Conservation (phyloP, 352 stramenopile species). For the Aphanomyces cochlioides region DNA sequence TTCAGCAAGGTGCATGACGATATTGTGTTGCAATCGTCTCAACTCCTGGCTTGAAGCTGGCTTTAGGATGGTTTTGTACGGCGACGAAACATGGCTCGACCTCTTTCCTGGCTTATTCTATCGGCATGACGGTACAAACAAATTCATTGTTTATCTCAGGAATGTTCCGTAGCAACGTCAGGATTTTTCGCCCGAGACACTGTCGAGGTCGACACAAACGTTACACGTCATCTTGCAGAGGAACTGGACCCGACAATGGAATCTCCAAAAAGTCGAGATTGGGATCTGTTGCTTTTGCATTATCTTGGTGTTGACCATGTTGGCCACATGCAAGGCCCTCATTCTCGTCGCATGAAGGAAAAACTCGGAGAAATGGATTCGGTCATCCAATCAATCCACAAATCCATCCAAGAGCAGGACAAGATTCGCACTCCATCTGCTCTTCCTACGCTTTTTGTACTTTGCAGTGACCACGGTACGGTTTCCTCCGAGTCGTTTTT, state of each 20-base stretch:
- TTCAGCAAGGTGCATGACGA: slow-evolving; percentile 34
- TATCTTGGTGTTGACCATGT: slow-evolving; percentile 87
- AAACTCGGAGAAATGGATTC: slow-evolving; percentile 85
- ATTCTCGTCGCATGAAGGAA: slow-evolving; percentile 66
- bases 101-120: slow-evolving; percentile 71
- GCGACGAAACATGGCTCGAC: slow-evolving; percentile 88
- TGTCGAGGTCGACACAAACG: slow-evolving; percentile 80
- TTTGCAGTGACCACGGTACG: slow-evolving; percentile 78
- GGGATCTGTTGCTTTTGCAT: slow-evolving; percentile 82
- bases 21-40: background rate
- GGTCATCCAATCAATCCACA: slow-evolving; percentile 55
- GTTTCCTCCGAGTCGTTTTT: background rate
- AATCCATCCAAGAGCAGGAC: slow-evolving; percentile 62
- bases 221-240: slow-evolving; percentile 77
- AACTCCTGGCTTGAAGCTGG: slow-evolving; percentile 31
- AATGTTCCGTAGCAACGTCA: slow-evolving; percentile 48
- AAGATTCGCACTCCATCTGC: slow-evolving; percentile 31
- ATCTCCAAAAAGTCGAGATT: slow-evolving; percentile 62
- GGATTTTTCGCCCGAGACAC: slow-evolving; percentile 88
- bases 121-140: slow-evolving; percentile 45
- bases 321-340: slow-evolving; percentile 72
- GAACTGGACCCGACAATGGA: slow-evolving; percentile 75
- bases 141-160: background rate
- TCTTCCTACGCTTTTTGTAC: slow-evolving; percentile 57
- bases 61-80: slow-evolving; percentile 78